A percentile compares a stretch with the other conserved stretches of the same genome.
Evolutionary conservation across 768 basidiomycete species (phyloP).

Genomic region (Rhizopogon vesiculosus): DNA sequence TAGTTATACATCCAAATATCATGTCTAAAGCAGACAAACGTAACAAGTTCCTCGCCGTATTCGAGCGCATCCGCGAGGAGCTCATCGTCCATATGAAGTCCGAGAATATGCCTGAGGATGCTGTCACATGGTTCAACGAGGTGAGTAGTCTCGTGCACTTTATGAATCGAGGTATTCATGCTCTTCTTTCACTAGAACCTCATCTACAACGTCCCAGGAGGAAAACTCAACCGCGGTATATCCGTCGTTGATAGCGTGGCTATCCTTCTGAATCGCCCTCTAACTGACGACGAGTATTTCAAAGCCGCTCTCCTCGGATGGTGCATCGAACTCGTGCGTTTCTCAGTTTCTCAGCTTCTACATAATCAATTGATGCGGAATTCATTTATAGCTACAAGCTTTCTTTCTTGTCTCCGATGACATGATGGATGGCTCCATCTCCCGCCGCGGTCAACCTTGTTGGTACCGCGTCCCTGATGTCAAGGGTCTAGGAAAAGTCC

Average conservation of each 20-base stretch:
- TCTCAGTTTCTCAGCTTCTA: background rate
- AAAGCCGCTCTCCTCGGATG: conserved; percentile 88
- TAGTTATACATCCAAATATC: background rate
- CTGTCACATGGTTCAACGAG: conserved; percentile 76
- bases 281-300: conserved; percentile 84
- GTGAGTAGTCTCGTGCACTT: conserved; percentile 39
- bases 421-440: conserved; percentile 95
- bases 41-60: conserved; percentile 68
- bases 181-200: conserved; percentile 51
- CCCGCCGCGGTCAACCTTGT: conserved; percentile 91
- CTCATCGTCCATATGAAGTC: conserved; percentile 61
- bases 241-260: conserved; percentile 92
- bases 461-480: conserved; percentile 70
- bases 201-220: conserved; percentile 93
- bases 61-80: conserved; percentile 68
- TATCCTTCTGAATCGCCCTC: conserved; percentile 68
- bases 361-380: too few species aligned
- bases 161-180: background rate
- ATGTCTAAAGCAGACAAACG: conserved; percentile 40
- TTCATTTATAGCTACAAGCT: conserved; percentile 73
- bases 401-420: conserved; percentile 97
- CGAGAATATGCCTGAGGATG: conserved; percentile 81
- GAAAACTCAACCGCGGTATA: conserved; percentile 95
- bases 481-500: conserved; percentile 25
- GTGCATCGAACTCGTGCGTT: conserved; percentile 91